Conservation (phyloP, 345 rosid genomes). For the Ceriops tagal region DNA sequence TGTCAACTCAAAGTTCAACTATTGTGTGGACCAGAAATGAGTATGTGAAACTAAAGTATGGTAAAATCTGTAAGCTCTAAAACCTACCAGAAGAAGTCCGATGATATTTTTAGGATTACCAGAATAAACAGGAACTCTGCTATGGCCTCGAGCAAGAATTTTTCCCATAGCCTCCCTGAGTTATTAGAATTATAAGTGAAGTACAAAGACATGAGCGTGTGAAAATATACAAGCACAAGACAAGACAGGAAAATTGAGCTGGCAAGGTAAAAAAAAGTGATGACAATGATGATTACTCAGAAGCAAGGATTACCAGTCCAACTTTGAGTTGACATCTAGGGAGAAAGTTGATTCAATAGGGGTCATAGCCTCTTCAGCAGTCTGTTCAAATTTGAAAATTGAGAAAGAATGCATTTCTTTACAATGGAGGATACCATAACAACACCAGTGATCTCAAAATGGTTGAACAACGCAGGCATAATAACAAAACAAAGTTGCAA, state of each 20-base stretch:
- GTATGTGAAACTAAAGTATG: no score
- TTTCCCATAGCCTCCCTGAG: slow-evolving; percentile 91
- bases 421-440: background rate
- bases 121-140: slow-evolving; percentile 90
- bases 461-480: background rate
- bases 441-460: background rate
- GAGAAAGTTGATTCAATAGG: slow-evolving; percentile 98
- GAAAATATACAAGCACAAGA: background rate
- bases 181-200: slow-evolving; percentile 14
- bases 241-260: background rate
- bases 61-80: slow-evolving; percentile 15
- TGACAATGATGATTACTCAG: slow-evolving; percentile 4
- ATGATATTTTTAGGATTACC: slow-evolving; percentile 81
- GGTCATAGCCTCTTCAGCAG: slow-evolving; percentile 99
- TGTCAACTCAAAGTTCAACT: slow-evolving; percentile 1
- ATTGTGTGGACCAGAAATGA: background rate
- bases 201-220: background rate
- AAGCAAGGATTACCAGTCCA: slow-evolving; percentile 71
- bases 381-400: slow-evolving; percentile 42
- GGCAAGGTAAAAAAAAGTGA: background rate
- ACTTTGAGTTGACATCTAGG: slow-evolving; percentile 89
- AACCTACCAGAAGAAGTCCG: slow-evolving; percentile 85
- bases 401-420: slow-evolving; percentile 4
- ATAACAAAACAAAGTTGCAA: background rate
- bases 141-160: slow-evolving; percentile 91